phyloP scores from a whole-genome alignment of 129 eudicot species.

The Smallanthus sonchifolius region DNA sequence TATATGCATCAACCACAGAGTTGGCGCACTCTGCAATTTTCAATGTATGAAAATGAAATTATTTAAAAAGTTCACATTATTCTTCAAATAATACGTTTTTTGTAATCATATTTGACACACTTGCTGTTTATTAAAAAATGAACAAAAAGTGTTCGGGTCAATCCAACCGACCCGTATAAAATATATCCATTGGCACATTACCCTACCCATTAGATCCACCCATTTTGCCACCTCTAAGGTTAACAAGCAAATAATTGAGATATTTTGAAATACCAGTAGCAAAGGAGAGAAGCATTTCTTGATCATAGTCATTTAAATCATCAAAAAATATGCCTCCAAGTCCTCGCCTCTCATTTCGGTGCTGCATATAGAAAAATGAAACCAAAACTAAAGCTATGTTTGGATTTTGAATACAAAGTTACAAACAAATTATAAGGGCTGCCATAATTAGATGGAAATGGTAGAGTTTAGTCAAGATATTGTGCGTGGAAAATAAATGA shows the following conservation, averaged over 20 bases:
- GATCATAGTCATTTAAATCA: conserved; percentile 93
- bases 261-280: conserved; percentile 61
- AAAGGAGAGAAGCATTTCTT: conserved; percentile 96
- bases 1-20: conserved; percentile 85
- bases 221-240: neutral
- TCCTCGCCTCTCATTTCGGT: conserved; percentile 95
- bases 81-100: neutral
- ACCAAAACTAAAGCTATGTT: neutral
- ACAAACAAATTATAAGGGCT: neutral
- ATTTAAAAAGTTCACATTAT: neutral
- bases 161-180: neutral
- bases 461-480: neutral
- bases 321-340: conserved; percentile 99
- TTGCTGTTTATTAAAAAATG: neutral
- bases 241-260: neutral
- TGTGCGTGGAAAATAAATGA: neutral
- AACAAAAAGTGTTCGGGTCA: neutral
- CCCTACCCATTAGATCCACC: neutral
- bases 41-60: neutral
- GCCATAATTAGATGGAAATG: neutral
- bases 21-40: conserved; percentile 81
- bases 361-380: conserved; percentile 46
- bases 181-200: neutral
- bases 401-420: neutral
- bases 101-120: neutral